A percentile compares a stretch with the other conserved stretches of the same genome.
Conservation (phyloP, 805 yeast genomes). For the Nakazawaea wickerhamii region DNA sequence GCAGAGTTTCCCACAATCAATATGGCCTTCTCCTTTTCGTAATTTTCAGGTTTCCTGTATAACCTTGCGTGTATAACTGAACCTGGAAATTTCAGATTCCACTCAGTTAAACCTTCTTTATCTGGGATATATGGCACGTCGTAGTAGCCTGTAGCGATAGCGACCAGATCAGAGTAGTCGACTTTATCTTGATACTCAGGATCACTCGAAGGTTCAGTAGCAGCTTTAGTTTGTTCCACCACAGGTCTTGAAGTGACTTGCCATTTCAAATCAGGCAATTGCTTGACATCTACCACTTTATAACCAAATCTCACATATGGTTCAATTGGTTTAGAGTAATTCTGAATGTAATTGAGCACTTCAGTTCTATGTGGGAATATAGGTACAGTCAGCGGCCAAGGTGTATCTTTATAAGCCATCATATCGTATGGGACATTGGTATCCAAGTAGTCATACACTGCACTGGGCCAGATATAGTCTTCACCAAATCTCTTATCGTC, state of each 20-base stretch:
- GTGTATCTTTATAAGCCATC: constrained; percentile 59
- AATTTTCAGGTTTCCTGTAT: constrained; percentile 42
- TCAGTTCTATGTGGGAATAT: constrained; percentile 53
- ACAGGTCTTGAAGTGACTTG: constrained; percentile 32
- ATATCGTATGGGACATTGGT: constrained; percentile 61
- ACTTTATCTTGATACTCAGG: constrained; percentile 19
- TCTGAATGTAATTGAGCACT: constrained; percentile 51
- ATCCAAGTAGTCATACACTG: constrained; percentile 62
- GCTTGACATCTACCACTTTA: constrained; percentile 38
- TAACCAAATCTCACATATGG: constrained; percentile 37
- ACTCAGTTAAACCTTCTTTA: constrained; percentile 46
- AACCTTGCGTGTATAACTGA: constrained; percentile 53
- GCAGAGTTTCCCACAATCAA: constrained; percentile 73
- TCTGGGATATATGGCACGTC: constrained; percentile 57
- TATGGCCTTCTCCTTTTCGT: constrained; percentile 34
- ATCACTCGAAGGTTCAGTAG: constrained; percentile 13
- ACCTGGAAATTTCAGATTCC: constrained; percentile 37
- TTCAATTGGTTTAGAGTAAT: constrained; percentile 41
- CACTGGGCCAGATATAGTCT: constrained; percentile 38
- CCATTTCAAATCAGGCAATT: constrained; percentile 34
- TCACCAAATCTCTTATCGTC: constrained; percentile 11
- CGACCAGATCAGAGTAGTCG: constrained; percentile 55
- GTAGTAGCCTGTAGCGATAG: constrained; percentile 57
- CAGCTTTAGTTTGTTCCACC: constrained; percentile 27
- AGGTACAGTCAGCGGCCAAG: constrained; percentile 41